A percentile compares a stretch with the other conserved stretches of the same genome.
Conservation (phyloP, 495 filamentous ascomycete genomes). For the Penicillium cataractarum region DNA sequence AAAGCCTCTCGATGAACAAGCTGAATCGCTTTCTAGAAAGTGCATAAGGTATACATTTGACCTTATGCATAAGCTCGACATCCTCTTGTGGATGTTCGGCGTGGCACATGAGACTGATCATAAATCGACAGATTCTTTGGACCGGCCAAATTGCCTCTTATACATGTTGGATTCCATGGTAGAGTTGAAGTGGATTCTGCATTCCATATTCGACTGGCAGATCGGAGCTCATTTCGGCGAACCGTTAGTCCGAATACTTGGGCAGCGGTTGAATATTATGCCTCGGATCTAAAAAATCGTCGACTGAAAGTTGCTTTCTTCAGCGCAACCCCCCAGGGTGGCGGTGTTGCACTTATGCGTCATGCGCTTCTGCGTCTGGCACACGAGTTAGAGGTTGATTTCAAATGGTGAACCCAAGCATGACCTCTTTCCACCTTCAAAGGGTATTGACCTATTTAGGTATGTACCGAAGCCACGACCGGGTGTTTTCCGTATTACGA, state of each 20-base stretch:
- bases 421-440: too few relatives aligned
- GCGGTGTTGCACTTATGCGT: not conserved
- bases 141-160: not conserved
- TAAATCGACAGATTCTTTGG: not conserved
- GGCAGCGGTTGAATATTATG: not conserved
- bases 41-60: not conserved
- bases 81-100: not conserved
- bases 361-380: not conserved
- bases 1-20: not conserved
- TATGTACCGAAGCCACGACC: too few relatives aligned
- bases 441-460: too few relatives aligned
- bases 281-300: not conserved
- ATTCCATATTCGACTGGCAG: not conserved
- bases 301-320: not conserved
- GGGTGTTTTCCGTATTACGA: too few relatives aligned
- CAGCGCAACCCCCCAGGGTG: not conserved
- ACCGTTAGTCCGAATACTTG: not conserved
- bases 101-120: not conserved
- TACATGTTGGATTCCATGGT: not conserved
- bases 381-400: not conserved
- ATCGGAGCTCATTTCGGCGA: not conserved
- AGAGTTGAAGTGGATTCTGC: too few relatives aligned
- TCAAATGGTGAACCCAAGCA: not conserved
- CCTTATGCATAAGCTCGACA: not conserved
- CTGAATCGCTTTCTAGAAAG: not conserved